Conservation (phyloP, 1,284 basidiomycete species). For the Cryptococcus jaspeensis region DNA sequence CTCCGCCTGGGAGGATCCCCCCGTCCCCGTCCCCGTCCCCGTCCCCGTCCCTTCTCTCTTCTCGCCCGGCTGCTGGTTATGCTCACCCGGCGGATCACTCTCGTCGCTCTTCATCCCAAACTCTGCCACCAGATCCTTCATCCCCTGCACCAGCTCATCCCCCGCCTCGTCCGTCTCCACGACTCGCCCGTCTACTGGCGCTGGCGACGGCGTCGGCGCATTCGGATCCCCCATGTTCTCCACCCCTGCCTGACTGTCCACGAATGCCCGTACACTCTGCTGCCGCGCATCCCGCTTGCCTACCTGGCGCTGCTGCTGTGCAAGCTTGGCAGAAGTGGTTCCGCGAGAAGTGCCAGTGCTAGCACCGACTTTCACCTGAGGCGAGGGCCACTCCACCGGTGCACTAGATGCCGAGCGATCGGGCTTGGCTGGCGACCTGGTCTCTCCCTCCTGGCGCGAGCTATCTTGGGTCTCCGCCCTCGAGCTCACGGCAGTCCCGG, state of each 20-base stretch:
- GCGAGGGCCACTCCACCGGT: neutral
- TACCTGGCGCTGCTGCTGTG: slow-evolving; percentile 13
- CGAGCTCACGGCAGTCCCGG: neutral
- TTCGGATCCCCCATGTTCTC: slow-evolving; percentile 41
- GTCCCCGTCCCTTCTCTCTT: slow-evolving; percentile 5
- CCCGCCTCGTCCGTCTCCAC: neutral
- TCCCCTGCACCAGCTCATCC: no score
- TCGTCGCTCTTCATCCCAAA: neutral
- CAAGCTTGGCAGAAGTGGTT: slow-evolving; percentile 12
- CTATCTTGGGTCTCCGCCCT: neutral
- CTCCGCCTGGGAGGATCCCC: slow-evolving; percentile 4
- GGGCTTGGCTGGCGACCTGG: neutral
- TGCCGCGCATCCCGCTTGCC: slow-evolving; percentile 12
- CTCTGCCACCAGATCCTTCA: no score
- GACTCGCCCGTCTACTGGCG: neutral
- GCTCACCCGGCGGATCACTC: neutral
- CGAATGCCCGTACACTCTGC: slow-evolving; percentile 36
- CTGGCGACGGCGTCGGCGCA: slow-evolving; percentile 33
- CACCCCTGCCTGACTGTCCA: slow-evolving; percentile 39
- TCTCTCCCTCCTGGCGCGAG: neutral
- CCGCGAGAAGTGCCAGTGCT: neutral
- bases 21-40: slow-evolving; percentile 14
- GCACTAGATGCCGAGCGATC: neutral
- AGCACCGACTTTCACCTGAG: no score
- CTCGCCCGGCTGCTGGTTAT: slow-evolving; percentile 1